These are phyloP conservation scores for Leptographium radiaticola DNA, from an alignment of 2,329 filamentous ascomycete species.

Conservation along the genomic window DNA sequence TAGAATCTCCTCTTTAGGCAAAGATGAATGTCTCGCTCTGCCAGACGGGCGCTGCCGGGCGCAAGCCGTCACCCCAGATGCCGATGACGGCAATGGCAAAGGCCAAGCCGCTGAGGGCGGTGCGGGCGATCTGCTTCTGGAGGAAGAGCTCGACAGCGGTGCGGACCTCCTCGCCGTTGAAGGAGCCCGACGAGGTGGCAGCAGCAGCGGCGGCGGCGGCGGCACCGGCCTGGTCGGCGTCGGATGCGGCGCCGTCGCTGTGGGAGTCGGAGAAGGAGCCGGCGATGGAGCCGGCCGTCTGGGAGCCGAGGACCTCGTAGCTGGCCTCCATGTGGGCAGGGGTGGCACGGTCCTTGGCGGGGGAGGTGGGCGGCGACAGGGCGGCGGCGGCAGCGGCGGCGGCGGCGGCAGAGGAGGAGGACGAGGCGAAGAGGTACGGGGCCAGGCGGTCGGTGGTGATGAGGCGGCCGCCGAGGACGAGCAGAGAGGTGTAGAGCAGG, in stretches of 20 bases:
- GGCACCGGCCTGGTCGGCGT: slow-evolving; percentile 3
- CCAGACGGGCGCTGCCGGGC: slow-evolving; percentile 1
- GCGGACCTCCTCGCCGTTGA: slow-evolving; percentile 52
- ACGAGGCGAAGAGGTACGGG: slow-evolving; percentile 25
- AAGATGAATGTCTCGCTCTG: neutral
- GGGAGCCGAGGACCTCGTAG: slow-evolving; percentile 41
- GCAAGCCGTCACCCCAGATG: slow-evolving; percentile 50
- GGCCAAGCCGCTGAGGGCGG: slow-evolving; percentile 38
- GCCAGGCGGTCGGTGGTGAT: slow-evolving; percentile 35
- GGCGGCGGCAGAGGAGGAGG: slow-evolving; percentile 8
- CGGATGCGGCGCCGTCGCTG: slow-evolving; percentile 25
- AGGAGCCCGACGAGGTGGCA: slow-evolving; percentile 28
- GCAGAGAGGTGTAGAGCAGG: slow-evolving; percentile 69
- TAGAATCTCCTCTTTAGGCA: neutral
- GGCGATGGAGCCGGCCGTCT: slow-evolving; percentile 18
- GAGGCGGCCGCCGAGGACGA: slow-evolving; percentile 49
- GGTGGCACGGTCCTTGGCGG: neutral
- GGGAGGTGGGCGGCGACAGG: slow-evolving; percentile 11
- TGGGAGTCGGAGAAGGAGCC: slow-evolving; percentile 18
- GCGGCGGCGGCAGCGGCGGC: slow-evolving; percentile 13
- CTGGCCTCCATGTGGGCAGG: slow-evolving; percentile 48
- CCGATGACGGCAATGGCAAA: slow-evolving; percentile 51
- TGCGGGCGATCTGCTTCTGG: slow-evolving; percentile 40
- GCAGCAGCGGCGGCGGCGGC: slow-evolving; percentile 14
- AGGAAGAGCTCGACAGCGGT: slow-evolving; percentile 41